phyloP scores from a whole-genome alignment of 306 rosid species.

The Casuarina equisetifolia region DNA sequence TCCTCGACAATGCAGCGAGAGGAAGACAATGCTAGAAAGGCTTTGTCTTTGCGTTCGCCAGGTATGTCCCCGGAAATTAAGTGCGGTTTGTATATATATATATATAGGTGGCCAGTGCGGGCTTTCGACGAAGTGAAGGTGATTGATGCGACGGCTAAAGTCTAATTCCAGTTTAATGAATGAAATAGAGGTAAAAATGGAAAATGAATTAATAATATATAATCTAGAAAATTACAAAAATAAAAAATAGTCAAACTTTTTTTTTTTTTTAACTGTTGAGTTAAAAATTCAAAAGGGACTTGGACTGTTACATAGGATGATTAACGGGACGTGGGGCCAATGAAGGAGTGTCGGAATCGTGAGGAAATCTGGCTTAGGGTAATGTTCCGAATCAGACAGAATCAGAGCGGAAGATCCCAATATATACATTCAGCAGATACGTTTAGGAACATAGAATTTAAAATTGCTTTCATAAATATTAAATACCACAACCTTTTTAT shows the following conservation, averaged over 20 bases:
- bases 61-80: too few species aligned
- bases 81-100: too few species aligned
- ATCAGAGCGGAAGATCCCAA: conserved; percentile 57
- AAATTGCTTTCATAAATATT: neutral
- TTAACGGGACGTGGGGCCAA: neutral
- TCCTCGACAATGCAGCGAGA: neutral
- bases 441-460: neutral
- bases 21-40: neutral
- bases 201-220: too few species aligned
- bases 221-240: too few species aligned
- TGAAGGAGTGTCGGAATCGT: neutral
- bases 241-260: too few species aligned
- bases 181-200: too few species aligned
- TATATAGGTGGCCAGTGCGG: neutral
- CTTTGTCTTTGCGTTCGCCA: too few species aligned
- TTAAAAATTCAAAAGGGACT: neutral
- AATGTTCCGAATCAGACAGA: conserved; percentile 42
- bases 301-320: neutral
- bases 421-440: conserved; percentile 47
- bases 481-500: neutral
- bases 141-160: neutral
- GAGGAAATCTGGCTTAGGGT: conserved; percentile 30
- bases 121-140: neutral
- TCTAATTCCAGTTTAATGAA: too few species aligned
- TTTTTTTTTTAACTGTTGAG: too few species aligned